Evolutionary conservation across 2,329 filamentous ascomycete genomes (phyloP).

Genomic region (Exophiala mesophila): DNA sequence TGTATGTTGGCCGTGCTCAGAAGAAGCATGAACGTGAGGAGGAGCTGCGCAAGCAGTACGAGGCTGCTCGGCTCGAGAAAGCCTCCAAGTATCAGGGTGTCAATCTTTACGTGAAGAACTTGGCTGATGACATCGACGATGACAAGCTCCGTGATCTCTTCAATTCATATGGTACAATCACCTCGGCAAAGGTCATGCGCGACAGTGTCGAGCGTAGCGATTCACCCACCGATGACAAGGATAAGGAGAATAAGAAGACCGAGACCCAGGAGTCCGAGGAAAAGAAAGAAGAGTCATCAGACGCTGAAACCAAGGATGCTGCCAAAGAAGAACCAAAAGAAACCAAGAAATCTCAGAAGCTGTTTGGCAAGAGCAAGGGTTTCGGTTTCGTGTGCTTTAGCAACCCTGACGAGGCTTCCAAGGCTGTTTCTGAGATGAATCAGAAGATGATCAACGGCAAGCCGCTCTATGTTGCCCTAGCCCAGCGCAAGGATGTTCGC

Average conservation of each 20-base stretch:
- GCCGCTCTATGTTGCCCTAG: slow-evolving; percentile 94
- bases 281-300: slow-evolving; percentile 36
- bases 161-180: slow-evolving; percentile 85
- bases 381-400: slow-evolving; percentile 99
- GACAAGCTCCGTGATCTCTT: slow-evolving; percentile 97
- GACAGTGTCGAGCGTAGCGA: slow-evolving; percentile 56
- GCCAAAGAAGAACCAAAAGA: slow-evolving; percentile 50
- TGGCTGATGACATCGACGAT: slow-evolving; percentile 94
- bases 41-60: slow-evolving; percentile 97
- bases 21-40: slow-evolving; percentile 99
- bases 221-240: slow-evolving; percentile 39
- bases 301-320: slow-evolving; percentile 39
- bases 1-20: slow-evolving; percentile 97
- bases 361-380: slow-evolving; percentile 96
- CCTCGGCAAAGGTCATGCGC: slow-evolving; percentile 98
- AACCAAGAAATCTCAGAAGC: slow-evolving; percentile 56
- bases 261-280: slow-evolving; percentile 48
- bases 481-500: slow-evolving; percentile 98
- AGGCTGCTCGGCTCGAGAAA: slow-evolving; percentile 95
- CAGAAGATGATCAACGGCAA: slow-evolving; percentile 98
- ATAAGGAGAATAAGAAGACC: slow-evolving; percentile 52
- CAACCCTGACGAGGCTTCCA: slow-evolving; percentile 98
- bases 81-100: slow-evolving; percentile 99
- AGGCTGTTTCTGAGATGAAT: slow-evolving; percentile 99
- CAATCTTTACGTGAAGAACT: slow-evolving; percentile 99